phyloP scores from a whole-genome alignment of 345 rosid species.

The Bruguiera gymnorhiza region DNA sequence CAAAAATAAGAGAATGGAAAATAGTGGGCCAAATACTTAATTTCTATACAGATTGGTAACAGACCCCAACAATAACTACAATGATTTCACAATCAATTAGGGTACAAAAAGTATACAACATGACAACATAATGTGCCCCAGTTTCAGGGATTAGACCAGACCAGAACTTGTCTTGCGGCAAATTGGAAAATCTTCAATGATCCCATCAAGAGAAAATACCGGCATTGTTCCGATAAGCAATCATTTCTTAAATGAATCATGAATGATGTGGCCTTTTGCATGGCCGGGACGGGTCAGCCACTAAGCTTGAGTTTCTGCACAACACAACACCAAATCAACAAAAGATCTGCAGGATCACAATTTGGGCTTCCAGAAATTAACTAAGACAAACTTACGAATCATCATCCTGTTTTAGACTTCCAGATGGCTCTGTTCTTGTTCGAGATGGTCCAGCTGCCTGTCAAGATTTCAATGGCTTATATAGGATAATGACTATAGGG shows the following conservation, averaged over 20 bases:
- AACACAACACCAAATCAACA: conserved; percentile 14
- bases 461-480: conserved; percentile 17
- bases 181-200: background rate
- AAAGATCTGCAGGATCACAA: background rate
- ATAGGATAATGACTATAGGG: background rate
- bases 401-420: conserved; percentile 43
- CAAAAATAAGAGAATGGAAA: background rate
- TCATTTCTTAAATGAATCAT: conserved; percentile 22
- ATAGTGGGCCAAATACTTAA: conserved; percentile 16
- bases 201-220: background rate
- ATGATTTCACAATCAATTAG: conserved; percentile 6
- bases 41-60: conserved; percentile 35
- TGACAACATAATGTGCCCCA: background rate
- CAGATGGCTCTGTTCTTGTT: conserved; percentile 43
- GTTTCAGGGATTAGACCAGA: conserved; percentile 11
- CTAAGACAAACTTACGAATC: conserved; percentile 44
- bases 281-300: conserved; percentile 18
- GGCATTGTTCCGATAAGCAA: background rate
- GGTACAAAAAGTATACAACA: conserved; percentile 28
- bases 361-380: background rate
- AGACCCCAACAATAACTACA: conserved; percentile 20
- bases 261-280: conserved; percentile 38
- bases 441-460: conserved; percentile 51
- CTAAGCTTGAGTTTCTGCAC: conserved; percentile 39
- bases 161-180: conserved; percentile 14